A percentile compares a stretch with the other conserved stretches of the same genome.
These are phyloP conservation scores for Arctium lappa DNA, from an alignment of 129 eudicot genomes.

Conservation along the genomic window DNA sequence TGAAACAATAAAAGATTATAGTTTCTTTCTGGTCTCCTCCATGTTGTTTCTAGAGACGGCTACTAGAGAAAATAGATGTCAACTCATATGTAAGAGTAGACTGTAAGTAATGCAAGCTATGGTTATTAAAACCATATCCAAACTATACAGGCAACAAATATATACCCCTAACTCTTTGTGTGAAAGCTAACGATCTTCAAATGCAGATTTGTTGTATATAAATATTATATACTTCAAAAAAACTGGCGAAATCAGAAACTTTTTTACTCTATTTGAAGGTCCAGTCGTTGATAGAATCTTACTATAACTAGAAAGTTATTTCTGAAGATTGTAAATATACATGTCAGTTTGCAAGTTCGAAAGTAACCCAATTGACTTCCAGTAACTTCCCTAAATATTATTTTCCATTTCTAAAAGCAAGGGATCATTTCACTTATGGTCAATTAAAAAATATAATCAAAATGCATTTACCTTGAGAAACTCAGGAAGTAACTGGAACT, in stretches of 20 bases:
- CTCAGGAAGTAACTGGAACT: slow-evolving; percentile 72
- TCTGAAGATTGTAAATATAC: not conserved
- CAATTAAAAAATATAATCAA: not conserved
- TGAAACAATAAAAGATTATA: not conserved
- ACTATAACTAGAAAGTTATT: not conserved
- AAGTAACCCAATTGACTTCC: not conserved
- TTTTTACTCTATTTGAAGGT: not conserved
- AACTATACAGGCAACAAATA: not conserved
- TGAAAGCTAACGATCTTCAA: not conserved
- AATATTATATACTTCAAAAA: not conserved
- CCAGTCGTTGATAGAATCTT: not conserved
- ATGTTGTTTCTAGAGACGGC: not conserved
- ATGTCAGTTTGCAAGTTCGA: not conserved
- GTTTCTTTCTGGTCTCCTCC: not conserved
- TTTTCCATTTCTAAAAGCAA: not conserved
- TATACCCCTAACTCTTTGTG: not conserved
- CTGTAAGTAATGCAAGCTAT: not conserved
- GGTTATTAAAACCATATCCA: not conserved
- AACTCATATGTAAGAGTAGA: not conserved
- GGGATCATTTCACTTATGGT: not conserved
- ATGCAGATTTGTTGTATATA: not conserved
- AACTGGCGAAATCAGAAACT: not conserved
- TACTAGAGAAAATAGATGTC: not conserved
- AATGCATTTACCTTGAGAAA: slow-evolving; percentile 55
- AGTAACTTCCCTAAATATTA: not conserved